Base-by-base conservation (phyloP, 768 basidiomycete genomes). In the Hypholoma fasciculare region DNA sequence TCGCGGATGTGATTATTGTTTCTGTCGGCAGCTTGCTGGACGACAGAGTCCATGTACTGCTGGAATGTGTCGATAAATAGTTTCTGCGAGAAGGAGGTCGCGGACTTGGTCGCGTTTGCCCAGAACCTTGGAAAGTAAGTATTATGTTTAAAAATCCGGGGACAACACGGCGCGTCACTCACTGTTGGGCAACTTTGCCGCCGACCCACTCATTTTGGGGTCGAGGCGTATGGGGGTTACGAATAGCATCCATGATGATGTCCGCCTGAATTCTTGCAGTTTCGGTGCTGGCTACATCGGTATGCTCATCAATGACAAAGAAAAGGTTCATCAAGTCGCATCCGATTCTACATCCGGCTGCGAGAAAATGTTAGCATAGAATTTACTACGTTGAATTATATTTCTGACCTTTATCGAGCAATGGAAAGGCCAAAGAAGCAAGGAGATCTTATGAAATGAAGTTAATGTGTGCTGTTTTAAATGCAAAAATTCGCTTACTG, bases 311-410 rank as follows among this genome's bases (percentile, higher is more conserved):
- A 52, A 80, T 65, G 49, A 81, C 49, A 60, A 80, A 82, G 58
- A 80, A 73, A 0, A 82, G 49, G 42, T 78, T 74, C 78, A 83
- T 81, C 46, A 83, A 65, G 57, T 84, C 82, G 48, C 80, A 80
- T 5, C 70, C 74, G 11, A 73, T 69, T 12, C 61, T 53, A 1
- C 54, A 38, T 9, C 43, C 38, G 30, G 48, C 56, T 57, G 42
- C n/a, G 47, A 16, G 46, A 11, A 27, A 1, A 78, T 71, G 19
- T 14, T 4, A 23, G 23, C 23, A 23, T 4, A 4, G 1, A 23
- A 23, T 2, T 23, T 23, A 2, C 39, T 4, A n/a, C 12, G 2
- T 36, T 44, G 23, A 43, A 62, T 37, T 8, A 23, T 23, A 23
- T 23, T 23, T 23, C 23, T 23, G 23, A 78, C 78, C 75, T 71